phyloP scores from a whole-genome alignment of 257 asterid genomes.

The Pogostemon cablin region DNA sequence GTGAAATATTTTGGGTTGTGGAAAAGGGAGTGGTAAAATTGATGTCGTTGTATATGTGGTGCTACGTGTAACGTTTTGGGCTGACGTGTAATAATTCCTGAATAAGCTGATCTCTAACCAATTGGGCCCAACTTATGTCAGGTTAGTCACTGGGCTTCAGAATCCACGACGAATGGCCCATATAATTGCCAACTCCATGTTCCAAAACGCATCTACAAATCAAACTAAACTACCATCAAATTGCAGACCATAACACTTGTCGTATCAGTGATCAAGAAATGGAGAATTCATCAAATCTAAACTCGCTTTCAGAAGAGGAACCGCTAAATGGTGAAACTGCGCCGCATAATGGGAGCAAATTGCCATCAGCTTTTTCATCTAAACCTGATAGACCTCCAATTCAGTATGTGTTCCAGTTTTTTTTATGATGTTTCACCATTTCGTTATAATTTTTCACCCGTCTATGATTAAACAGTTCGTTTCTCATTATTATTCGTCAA shows the following conservation, averaged over 20 bases:
- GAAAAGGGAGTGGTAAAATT: too few species aligned
- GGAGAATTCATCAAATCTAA: slow-evolving; percentile 60
- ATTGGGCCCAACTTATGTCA: background rate
- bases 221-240: slow-evolving; percentile 16
- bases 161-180: slow-evolving; percentile 2
- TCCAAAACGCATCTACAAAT: background rate
- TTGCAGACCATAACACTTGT: background rate
- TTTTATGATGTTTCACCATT: slow-evolving; percentile 20
- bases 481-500: background rate
- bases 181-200: background rate
- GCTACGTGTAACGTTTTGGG: background rate
- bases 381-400: slow-evolving; percentile 72
- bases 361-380: slow-evolving; percentile 67
- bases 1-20: too few species aligned
- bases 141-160: background rate
- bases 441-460: background rate
- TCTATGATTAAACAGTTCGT: background rate
- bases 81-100: background rate
- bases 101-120: background rate
- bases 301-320: slow-evolving; percentile 71
- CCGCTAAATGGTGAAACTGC: slow-evolving; percentile 39
- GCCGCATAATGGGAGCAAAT: slow-evolving; percentile 30
- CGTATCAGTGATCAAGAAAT: slow-evolving; percentile 42
- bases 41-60: too few species aligned
- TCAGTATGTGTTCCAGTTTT: slow-evolving; percentile 52